Percentiles rank a stretch among this genome's conserved stretches.
These are phyloP conservation scores for Atkinsonella hypoxylon DNA, from an alignment of 2,329 filamentous ascomycete genomes.

Conservation along the genomic window DNA sequence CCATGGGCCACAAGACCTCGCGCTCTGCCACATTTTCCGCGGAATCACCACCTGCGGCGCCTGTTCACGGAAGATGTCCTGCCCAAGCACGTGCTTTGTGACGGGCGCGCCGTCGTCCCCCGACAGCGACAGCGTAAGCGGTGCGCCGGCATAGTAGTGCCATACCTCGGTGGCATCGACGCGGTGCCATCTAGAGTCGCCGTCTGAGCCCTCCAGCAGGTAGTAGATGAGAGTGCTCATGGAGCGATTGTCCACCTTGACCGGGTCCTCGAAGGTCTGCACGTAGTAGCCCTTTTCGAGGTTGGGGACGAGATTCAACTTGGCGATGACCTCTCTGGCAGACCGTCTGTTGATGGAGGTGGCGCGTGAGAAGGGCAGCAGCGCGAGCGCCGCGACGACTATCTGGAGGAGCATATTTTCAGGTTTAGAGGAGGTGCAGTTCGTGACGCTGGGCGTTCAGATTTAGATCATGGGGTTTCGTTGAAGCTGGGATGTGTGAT, in stretches of 20 bases:
- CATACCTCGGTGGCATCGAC: constrained; percentile 35
- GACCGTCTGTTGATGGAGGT: neutral
- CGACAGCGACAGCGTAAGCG: constrained; percentile 32
- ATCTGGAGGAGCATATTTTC: neutral
- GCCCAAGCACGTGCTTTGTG: constrained; percentile 22
- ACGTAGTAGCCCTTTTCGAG: constrained; percentile 37
- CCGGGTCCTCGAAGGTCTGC: constrained; percentile 32
- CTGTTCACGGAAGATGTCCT: constrained; percentile 27
- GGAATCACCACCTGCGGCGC: constrained; percentile 31
- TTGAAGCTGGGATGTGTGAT: too few relatives aligned
- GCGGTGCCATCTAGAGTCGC: constrained; percentile 36
- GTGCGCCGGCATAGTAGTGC: constrained; percentile 42
- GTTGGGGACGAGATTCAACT: constrained; percentile 29
- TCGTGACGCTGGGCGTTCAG: too few relatives aligned
- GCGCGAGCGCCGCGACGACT: neutral
- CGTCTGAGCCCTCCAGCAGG: constrained; percentile 30
- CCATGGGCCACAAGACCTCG: constrained; percentile 25
- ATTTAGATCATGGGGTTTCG: too few relatives aligned
- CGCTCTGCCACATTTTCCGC: constrained; percentile 32
- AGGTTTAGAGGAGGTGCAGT: too few relatives aligned
- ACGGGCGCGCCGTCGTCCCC: constrained; percentile 24
- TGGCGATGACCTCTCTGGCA: constrained; percentile 29
- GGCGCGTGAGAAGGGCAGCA: neutral
- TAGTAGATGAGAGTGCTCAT: constrained; percentile 40
- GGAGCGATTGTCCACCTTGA: constrained; percentile 22